Conservation (phyloP, 2,329 filamentous ascomycete genomes). For the Aspergillus fructus region DNA sequence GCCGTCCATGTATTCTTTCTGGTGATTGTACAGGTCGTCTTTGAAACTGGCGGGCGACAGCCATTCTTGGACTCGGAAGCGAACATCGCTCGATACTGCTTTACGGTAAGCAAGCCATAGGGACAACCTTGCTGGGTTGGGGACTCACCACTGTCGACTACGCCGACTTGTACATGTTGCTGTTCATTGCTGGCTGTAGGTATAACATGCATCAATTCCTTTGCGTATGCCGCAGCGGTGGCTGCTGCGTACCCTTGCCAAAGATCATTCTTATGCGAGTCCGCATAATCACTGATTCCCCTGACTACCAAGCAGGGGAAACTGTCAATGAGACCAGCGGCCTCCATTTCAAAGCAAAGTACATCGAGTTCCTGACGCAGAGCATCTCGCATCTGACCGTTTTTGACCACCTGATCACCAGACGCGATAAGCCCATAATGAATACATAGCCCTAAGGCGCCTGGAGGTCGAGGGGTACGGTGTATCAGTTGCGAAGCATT, state of each 20-base stretch:
- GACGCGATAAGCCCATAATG: not conserved
- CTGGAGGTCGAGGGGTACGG: not conserved
- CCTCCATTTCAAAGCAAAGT: conserved; percentile 1
- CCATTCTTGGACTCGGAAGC: not conserved
- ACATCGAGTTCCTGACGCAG: conserved; percentile 4
- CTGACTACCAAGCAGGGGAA: not conserved
- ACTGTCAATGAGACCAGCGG: not conserved
- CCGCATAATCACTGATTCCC: not conserved
- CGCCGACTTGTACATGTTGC: not conserved
- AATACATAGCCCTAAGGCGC: not conserved
- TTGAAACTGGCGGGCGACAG: not conserved
- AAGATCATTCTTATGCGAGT: not conserved
- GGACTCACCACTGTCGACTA: not conserved
- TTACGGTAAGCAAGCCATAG: not conserved
- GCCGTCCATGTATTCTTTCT: not conserved
- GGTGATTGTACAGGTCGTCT: not conserved
- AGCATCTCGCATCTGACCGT: conserved; percentile 1
- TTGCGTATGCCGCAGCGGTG: not conserved
- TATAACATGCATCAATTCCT: not conserved
- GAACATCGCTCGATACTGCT: not conserved
- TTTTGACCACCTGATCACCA: conserved; percentile 7
- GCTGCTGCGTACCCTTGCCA: not conserved
- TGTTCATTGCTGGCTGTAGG: not conserved
- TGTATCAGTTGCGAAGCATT: not conserved
- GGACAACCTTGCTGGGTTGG: too few species aligned